Evolutionary conservation across 331 rosid genomes (phyloP), one percentile per base, ranked within the genome.

Genomic region (Pyrus hybrid): DNA sequence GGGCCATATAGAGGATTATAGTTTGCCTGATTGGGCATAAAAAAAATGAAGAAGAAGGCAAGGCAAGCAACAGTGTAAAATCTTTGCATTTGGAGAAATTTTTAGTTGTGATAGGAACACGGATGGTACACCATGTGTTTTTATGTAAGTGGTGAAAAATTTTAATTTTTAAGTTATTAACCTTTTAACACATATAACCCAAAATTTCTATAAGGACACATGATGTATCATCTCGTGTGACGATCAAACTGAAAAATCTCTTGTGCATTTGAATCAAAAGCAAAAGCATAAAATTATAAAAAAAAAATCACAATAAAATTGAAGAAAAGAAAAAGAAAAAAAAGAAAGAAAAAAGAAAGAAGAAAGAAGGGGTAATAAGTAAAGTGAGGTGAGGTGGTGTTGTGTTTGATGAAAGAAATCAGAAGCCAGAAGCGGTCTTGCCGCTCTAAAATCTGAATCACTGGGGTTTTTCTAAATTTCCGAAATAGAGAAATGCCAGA

Each of bases 401-500:
- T 57, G 63, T 49, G 8, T 63, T 51, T 69, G n/a, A 65, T 79
- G 71, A 62, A 8, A 16, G 56, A 49, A 49, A 49, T 18, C 57
- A 51, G 82, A 74, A 70, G 76, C 70, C 72, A 70, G 77, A 69
- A 80, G 56, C 77, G 75, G 9, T 63, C 53, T 77, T 71, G 77
- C 71, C 45, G 72, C 71, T 62, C 78, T 71, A 65, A 63, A 73
- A 67, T 67, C 80, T 74, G 68, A 63, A 73, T 70, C 71, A 70
- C 51, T 85, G 69, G 56, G 56, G 57, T 17, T 79, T 78, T 79
- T 82, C 79, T 70, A 35, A 69, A 69, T 75, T 85, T 86, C 80
- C 70, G 58, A 85, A 81, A 82, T 76, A 78, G 77, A 80, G 20
- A 87, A 90, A 82, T 86, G 86, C 77, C 72, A 80, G 80, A 84